Conservation (phyloP, 1,284 basidiomycete genomes). For the Tilletia indica region DNA sequence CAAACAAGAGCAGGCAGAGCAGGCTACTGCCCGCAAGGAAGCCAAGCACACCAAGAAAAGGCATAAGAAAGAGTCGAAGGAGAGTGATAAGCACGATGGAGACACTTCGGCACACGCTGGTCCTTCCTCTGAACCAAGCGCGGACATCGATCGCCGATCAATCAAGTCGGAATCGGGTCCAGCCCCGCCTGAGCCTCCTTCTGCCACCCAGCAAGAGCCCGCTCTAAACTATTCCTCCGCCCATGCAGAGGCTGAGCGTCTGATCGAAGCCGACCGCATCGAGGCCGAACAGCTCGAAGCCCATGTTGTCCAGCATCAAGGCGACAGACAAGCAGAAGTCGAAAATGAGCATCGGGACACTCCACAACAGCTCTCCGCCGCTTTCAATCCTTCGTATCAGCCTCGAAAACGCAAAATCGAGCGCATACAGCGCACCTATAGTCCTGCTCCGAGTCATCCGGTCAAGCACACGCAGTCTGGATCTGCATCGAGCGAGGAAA, state of each 20-base stretch:
- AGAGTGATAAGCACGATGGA: background rate
- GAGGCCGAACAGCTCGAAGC: slow-evolving; percentile 8
- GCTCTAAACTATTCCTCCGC: background rate
- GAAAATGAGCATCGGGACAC: too few relatives aligned
- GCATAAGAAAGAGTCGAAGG: background rate
- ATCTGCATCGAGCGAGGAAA: too few relatives aligned
- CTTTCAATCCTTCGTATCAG: slow-evolving; percentile 4
- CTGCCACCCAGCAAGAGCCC: background rate
- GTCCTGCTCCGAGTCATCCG: too few relatives aligned
- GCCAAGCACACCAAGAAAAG: background rate
- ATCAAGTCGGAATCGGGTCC: background rate
- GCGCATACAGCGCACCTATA: too few relatives aligned
- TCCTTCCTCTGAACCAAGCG: background rate
- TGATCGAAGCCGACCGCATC: slow-evolving; percentile 5
- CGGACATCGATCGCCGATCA: background rate
- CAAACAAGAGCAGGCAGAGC: background rate
- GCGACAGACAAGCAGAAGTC: background rate
- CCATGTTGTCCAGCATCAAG: background rate
- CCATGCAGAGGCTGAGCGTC: slow-evolving; percentile 7
- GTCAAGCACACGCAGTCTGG: too few relatives aligned
- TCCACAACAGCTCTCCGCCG: background rate
- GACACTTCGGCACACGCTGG: background rate
- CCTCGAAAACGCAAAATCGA: too few relatives aligned
- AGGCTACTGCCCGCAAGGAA: background rate
- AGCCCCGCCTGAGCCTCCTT: background rate